These are phyloP conservation scores for Debaryomyces coudertii DNA, from an alignment of 1,139 yeast genomes.

Conservation along the genomic window DNA sequence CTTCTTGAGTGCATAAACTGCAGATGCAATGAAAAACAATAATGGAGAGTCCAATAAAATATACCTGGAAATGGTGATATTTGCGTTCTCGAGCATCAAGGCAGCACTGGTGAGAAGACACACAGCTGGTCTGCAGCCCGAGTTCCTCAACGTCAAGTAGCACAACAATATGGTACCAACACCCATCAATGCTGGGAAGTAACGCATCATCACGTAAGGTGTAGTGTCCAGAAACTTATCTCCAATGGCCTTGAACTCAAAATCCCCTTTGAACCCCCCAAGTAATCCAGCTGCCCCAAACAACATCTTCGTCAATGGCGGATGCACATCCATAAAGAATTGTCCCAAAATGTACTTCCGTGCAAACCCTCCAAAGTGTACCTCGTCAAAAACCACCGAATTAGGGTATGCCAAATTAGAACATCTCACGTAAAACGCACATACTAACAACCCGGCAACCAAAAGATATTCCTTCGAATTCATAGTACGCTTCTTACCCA, in stretches of 20 bases:
- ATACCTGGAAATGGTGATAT: constrained; percentile 85
- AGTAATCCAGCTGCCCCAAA: constrained; percentile 74
- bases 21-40: constrained; percentile 85
- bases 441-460: constrained; percentile 52
- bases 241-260: constrained; percentile 74
- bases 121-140: constrained; percentile 82
- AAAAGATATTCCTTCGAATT: constrained; percentile 31
- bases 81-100: constrained; percentile 81
- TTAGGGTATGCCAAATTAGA: constrained; percentile 32
- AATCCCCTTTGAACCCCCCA: constrained; percentile 80
- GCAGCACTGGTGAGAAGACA: constrained; percentile 69
- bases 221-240: constrained; percentile 57
- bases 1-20: constrained; percentile 78
- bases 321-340: constrained; percentile 92
- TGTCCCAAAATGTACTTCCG: constrained; percentile 69
- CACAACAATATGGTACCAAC: constrained; percentile 74
- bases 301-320: constrained; percentile 89
- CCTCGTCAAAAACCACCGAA: constrained; percentile 43
- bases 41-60: constrained; percentile 91
- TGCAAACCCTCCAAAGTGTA: constrained; percentile 73
- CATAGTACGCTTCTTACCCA: constrained; percentile 27
- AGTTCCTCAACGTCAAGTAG: constrained; percentile 79
- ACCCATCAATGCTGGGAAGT: constrained; percentile 83
- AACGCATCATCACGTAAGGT: constrained; percentile 84
- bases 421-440: constrained; percentile 54